These are phyloP conservation scores for Xanthoconium purpureum DNA, from an alignment of 768 basidiomycete species.

Conservation along the genomic window DNA sequence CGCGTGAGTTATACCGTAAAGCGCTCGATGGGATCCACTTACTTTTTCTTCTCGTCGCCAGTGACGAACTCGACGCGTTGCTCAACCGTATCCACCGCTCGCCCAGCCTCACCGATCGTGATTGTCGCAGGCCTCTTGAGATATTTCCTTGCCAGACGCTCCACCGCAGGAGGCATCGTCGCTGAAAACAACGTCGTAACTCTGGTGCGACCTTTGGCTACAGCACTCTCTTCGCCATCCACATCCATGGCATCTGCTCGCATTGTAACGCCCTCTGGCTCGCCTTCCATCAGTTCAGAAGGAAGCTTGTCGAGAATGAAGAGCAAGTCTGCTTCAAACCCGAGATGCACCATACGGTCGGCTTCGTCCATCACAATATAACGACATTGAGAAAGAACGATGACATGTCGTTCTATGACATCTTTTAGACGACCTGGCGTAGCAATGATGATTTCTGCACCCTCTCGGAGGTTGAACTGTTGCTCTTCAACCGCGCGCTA, in stretches of 20 bases:
- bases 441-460: slow-evolving; percentile 97
- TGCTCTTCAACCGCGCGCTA: slow-evolving; percentile 95
- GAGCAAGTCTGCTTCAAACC: slow-evolving; percentile 91
- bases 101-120: slow-evolving; percentile 96
- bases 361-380: slow-evolving; percentile 99
- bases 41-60: slow-evolving; percentile 98
- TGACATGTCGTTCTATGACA: slow-evolving; percentile 91
- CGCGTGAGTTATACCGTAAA: slow-evolving; percentile 5
- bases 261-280: slow-evolving; percentile 32
- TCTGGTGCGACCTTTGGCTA: slow-evolving; percentile 65
- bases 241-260: slow-evolving; percentile 68
- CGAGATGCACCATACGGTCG: slow-evolving; percentile 97
- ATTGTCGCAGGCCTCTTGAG: slow-evolving; percentile 90
- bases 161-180: slow-evolving; percentile 98
- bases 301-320: slow-evolving; percentile 95
- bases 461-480: slow-evolving; percentile 95
- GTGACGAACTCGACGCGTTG: slow-evolving; percentile 91
- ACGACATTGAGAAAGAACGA: slow-evolving; percentile 94
- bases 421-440: slow-evolving; percentile 98
- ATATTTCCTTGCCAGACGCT: slow-evolving; percentile 92
- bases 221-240: slow-evolving; percentile 59
- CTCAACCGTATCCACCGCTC: slow-evolving; percentile 97
- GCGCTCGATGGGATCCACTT: slow-evolving; percentile 27
- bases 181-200: slow-evolving; percentile 98
- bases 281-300: slow-evolving; percentile 82